These are phyloP conservation scores for Citrus medica DNA, from an alignment of 345 rosid species.

Conservation along the genomic window DNA sequence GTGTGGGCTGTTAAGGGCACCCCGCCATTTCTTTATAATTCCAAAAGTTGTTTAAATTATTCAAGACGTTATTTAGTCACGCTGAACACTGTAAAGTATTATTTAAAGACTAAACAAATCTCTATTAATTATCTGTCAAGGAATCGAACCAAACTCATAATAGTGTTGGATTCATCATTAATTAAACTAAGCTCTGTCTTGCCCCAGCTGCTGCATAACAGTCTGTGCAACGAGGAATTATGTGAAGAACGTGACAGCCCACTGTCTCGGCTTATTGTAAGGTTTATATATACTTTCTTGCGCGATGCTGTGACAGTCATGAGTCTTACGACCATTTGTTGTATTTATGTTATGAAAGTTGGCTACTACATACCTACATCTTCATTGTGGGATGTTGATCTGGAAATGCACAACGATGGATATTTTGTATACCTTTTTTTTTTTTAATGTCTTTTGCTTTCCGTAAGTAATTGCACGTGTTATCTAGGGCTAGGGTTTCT, in stretches of 20 bases:
- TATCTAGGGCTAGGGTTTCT: not conserved
- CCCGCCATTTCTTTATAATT: not conserved
- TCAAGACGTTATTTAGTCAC: not conserved
- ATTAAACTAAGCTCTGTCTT: not conserved
- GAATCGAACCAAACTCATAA: not conserved
- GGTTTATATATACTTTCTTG: not conserved
- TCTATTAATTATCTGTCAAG: not conserved
- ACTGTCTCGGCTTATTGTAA: not conserved
- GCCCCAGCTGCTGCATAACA: not conserved
- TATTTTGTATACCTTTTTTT: not conserved
- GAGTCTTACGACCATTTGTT: not conserved
- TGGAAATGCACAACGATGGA: slow-evolving; percentile 5
- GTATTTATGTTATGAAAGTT: not conserved
- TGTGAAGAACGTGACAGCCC: not conserved
- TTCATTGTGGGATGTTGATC: not conserved
- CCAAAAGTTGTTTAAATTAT: not conserved
- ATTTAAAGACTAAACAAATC: not conserved
- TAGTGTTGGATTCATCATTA: not conserved
- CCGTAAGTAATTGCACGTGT: not conserved
- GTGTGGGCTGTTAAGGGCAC: not conserved
- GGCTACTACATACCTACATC: not conserved
- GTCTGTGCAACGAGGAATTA: not conserved
- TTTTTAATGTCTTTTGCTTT: not conserved
- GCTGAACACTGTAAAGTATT: not conserved
- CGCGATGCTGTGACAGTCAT: not conserved